Evolutionary conservation across 192 early-diverging fungal genomes (phyloP), one percentile per base, ranked within the genome.

Genomic region (Podila clonocystis): DNA sequence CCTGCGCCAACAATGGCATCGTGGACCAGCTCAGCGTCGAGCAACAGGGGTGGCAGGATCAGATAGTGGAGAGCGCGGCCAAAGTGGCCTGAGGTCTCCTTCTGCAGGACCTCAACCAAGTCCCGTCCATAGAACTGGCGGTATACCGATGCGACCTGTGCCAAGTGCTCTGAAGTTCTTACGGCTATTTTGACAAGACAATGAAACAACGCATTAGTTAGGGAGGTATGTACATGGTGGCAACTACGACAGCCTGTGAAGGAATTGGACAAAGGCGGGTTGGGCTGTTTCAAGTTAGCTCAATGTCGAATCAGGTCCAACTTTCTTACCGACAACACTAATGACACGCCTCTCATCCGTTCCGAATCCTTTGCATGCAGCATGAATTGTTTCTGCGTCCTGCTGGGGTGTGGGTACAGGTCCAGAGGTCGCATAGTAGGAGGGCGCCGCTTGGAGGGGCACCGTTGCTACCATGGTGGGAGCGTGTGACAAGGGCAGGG

Each of bases 71-170:
- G 62, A 0, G 76, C 38, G 22, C 66, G 60, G 58, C 70, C 65
- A 36, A 80, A 80, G 36, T 80, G 26, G 1, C 76, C 76, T 38
- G 69, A 72, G 19, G 76, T 80, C 58, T 80, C 76, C 70, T 80
- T 80, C 28, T 63, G 49, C 30, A 80, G 48, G 11, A 80, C 76
- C 9, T 80, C 76, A 22, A 68, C 76, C 66, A 80, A 49, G 28
- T 80, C 76, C 31, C 70, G 65, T 20, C 76, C 76, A 60, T 80
- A 80, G 34, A 73, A 73, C 38, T 80, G 76, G 26, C 61, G 70
- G 58, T 80, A 80, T 9, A 73, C 66, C n/a, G 76, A 73, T 1
- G 66, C 26, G 30, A 80, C 76, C 38, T 63, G 38, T 9, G 52
- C 66, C 65, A 80, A 52, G 34, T 80, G 76, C 9, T 80, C 76